Conservation (phyloP, 441 rosid genomes). For the Bocquillonia castaneifolia region DNA sequence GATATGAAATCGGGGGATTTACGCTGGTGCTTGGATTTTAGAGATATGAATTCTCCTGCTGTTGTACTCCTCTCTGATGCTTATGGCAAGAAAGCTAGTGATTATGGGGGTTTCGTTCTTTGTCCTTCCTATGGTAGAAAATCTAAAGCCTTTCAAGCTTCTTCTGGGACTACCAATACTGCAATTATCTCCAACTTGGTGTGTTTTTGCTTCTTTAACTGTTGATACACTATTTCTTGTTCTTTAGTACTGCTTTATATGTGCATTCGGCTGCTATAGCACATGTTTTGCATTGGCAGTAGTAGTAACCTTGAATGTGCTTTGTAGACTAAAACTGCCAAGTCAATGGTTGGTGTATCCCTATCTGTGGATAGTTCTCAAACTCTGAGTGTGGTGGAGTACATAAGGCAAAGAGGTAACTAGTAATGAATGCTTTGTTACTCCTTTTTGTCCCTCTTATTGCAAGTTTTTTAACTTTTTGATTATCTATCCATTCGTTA, state of each 20-base stretch:
- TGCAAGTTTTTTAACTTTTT: not conserved
- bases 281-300: constrained; percentile 12
- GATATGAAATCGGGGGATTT: constrained; percentile 77
- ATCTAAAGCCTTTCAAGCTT: constrained; percentile 98
- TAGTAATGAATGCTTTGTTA: constrained; percentile 13
- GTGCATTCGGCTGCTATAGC: not conserved
- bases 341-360: constrained; percentile 75
- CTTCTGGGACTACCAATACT: constrained; percentile 86
- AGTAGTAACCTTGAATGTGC: constrained; percentile 14
- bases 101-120: constrained; percentile 76
- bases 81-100: constrained; percentile 59
- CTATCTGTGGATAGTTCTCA: constrained; percentile 74
- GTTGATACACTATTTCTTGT: constrained; percentile 7
- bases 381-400: constrained; percentile 58
- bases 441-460: constrained; percentile 5
- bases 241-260: not conserved
- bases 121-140: constrained; percentile 94
- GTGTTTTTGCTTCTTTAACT: constrained; percentile 29
- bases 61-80: constrained; percentile 70
- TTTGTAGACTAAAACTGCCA: constrained; percentile 89
- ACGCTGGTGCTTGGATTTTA: constrained; percentile 96
- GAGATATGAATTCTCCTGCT: constrained; percentile 96
- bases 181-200: constrained; percentile 82
- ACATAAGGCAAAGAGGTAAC: constrained; percentile 77
- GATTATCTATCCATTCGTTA: constrained; percentile 1